phyloP scores from a whole-genome alignment of 768 basidiomycete genomes.

The Coprinopsis strossmayeri region DNA sequence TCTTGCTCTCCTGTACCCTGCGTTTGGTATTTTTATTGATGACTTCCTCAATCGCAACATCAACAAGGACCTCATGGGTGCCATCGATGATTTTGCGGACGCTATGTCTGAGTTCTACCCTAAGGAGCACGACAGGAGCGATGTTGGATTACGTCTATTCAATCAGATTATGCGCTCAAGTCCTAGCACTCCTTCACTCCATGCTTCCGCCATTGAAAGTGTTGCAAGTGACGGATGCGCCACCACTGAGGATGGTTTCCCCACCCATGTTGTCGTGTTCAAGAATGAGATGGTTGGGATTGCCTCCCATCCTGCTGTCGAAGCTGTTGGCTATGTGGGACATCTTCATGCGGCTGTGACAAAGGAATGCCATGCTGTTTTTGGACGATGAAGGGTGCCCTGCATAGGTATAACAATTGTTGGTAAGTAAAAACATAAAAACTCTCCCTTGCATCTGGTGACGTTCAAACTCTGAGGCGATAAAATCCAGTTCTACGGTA shows the following conservation, averaged over 20 bases:
- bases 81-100: constrained; percentile 12
- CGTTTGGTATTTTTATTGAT: constrained; percentile 17
- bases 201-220: constrained; percentile 7
- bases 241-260: not conserved
- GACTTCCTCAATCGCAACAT: constrained; percentile 7
- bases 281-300: constrained; percentile 11
- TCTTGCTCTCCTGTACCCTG: constrained; percentile 15
- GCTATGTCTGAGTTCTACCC: constrained; percentile 14
- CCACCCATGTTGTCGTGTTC: constrained; percentile 7
- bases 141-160: too few species aligned
- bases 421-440: constrained; percentile 16
- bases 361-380: not conserved
- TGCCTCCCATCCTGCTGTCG: constrained; percentile 8
- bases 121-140: not conserved
- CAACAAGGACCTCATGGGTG: constrained; percentile 1
- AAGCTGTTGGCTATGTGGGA: constrained; percentile 7
- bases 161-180: too few species aligned
- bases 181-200: too few species aligned
- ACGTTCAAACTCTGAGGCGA: constrained; percentile 11
- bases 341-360: constrained; percentile 2
- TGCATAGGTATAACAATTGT: constrained; percentile 15
- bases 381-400: constrained; percentile 13
- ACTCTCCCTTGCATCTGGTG: constrained; percentile 10
- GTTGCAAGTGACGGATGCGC: constrained; percentile 7
- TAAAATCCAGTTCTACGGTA: constrained; percentile 16